Evolutionary conservation across 805 yeast genomes (phyloP).

Genomic region (Wickerhamiella spandovensis): DNA sequence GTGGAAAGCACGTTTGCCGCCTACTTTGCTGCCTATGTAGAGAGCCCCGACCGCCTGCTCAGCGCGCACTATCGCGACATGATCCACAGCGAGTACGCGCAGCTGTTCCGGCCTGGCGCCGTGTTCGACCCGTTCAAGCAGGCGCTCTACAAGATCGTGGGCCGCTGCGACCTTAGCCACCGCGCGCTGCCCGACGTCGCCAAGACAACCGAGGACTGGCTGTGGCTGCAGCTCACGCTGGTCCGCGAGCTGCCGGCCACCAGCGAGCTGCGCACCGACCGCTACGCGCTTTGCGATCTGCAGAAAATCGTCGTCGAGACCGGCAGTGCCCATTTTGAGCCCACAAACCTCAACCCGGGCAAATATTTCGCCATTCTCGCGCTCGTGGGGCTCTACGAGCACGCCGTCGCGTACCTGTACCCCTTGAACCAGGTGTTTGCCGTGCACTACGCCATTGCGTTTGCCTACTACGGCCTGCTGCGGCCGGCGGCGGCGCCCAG

Average conservation of each 20-base stretch:
- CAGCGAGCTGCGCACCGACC: constrained; percentile 39
- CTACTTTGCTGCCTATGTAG: constrained; percentile 59
- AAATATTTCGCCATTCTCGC: constrained; percentile 62
- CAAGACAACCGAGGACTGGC: constrained; percentile 84
- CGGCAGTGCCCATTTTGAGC: constrained; percentile 54
- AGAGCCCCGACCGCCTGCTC: constrained; percentile 39
- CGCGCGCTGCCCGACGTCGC: constrained; percentile 56
- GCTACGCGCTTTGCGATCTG: constrained; percentile 58
- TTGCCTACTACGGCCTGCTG: constrained; percentile 59
- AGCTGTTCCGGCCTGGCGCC: constrained; percentile 52
- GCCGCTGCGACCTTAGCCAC: constrained; percentile 64
- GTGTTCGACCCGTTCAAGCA: constrained; percentile 81
- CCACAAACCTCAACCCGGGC: constrained; percentile 43
- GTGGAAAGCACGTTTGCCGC: constrained; percentile 74
- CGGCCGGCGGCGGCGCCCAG: constrained; percentile 29
- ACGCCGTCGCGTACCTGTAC: constrained; percentile 55
- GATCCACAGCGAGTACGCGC: constrained; percentile 68
- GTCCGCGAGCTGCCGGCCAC: constrained; percentile 43
- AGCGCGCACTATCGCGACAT: constrained; percentile 56
- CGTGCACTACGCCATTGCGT: constrained; percentile 75
- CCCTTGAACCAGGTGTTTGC: constrained; percentile 66
- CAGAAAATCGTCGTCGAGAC: constrained; percentile 56
- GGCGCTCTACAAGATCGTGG: constrained; percentile 81
- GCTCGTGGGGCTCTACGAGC: constrained; percentile 68
- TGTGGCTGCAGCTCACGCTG: constrained; percentile 81